Evolutionary conservation across 2,329 filamentous ascomycete genomes (phyloP), one percentile per base, ranked within the genome.

Genomic region (Chaetomium olivaceum): DNA sequence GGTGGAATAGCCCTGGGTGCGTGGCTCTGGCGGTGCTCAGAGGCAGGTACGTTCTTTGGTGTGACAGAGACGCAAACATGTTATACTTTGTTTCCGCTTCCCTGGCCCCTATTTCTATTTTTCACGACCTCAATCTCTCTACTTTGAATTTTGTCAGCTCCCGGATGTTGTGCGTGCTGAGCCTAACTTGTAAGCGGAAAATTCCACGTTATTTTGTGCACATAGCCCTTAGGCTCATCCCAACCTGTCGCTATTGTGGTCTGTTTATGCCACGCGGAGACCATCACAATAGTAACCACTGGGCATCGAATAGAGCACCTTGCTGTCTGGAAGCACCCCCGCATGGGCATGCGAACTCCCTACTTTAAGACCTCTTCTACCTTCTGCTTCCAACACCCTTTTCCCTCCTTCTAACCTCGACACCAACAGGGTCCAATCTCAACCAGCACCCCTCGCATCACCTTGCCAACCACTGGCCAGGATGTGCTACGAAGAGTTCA

Each of bases 401-500:
- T 19, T 58, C 21, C 46, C 16, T 58, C 46, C 33, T 27, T 56
- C 52, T 60, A n/a, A 57, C 36, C 14, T 23, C 51, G 9, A 33
- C 59, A 27, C 9, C 16, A 9, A 9, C 39, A 62, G 36, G n/a
- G 19, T 12, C 16, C 51, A 1, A 31, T 12, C 25, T 21, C 3
- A 57, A 21, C 23, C 7, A 19, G 39, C 16, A 43, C 39, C 16
- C 19, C 39, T 46, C 46, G 4, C 16, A 46, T 33, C 36, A 46
- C 52, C 23, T 33, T 19, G 46, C 2, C 25, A 36, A 9, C 19
- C 23, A 29, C 27, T 16, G 2, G 39, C 3, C 36, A 61, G 3
- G 62, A 84, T 84, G 82, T 84, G 82, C 69, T 77, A 82, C 71
- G 73, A 76, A 36, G 80, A 82, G 70, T 82, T 76, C 68, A 71